Evolutionary conservation across 169 alveolate species (phyloP).

Genomic region (Plasmodium vivax): DNA sequence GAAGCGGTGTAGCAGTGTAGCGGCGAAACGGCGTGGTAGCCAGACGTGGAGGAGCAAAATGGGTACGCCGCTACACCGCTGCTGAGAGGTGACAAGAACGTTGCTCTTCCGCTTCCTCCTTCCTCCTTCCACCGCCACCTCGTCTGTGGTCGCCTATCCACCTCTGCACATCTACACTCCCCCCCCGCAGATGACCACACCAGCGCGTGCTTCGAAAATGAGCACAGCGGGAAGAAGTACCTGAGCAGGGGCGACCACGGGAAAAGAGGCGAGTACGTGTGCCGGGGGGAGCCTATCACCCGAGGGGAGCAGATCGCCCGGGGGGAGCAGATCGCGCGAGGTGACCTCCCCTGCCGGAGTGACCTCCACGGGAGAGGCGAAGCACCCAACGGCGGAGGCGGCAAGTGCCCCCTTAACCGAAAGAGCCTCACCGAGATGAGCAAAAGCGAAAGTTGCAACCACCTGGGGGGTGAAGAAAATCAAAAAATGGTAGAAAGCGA

Average conservation of each 20-base stretch:
- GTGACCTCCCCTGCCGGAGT: background rate
- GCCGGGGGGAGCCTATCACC: background rate
- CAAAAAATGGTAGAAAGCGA: constrained; percentile 4
- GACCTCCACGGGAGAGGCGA: background rate
- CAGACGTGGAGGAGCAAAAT: background rate
- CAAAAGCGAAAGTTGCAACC: background rate
- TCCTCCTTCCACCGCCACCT: background rate
- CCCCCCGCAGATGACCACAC: constrained; percentile 13
- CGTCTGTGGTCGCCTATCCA: background rate
- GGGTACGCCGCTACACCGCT: background rate
- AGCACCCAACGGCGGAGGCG: background rate
- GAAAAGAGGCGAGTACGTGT: background rate
- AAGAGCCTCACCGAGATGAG: background rate
- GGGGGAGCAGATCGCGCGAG: no score
- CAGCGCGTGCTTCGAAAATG: constrained; percentile 4
- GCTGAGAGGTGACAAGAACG: background rate
- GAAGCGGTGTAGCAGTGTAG: background rate
- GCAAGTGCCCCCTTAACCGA: background rate
- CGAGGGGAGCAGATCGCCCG: no score
- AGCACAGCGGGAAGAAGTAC: background rate
- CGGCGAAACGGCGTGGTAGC: background rate
- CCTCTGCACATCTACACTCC: background rate
- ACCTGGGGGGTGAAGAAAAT: background rate
- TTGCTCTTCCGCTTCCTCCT: background rate
- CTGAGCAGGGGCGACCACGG: background rate